Evolutionary conservation across 371 early-diverging fungal genomes (phyloP), one percentile per base, ranked within the genome.

Genomic region (Zancudomyces culisetae): DNA sequence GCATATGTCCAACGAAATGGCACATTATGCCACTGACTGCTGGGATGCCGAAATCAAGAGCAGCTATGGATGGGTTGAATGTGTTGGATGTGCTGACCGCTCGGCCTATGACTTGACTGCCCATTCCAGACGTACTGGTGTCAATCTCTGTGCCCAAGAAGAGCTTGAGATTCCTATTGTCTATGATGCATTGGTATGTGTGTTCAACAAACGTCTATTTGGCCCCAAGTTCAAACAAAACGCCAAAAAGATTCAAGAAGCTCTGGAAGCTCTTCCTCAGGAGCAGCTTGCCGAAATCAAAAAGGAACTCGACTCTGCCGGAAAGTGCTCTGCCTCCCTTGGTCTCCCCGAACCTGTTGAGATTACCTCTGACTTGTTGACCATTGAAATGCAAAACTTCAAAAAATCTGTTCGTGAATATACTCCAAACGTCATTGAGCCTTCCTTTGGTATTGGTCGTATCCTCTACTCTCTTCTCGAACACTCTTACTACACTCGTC

Each of bases 1-100:
- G 71, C 99, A 99, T 70, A 86, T 98, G 85, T 73, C 77, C 43
- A 98, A 98, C 72, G 99, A 99, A 75, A 99, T 99, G 99, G 99
- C 99, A 27, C 99, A 99, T 75, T 99, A 99, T 66, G 99, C 99
- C 18, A 83, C 84, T 68, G 99, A 96, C 73, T 98, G 98, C 75
- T 96, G 95, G 95, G 97, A 96, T 69, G 95, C 95, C 49, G 97
- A 96, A 70, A 93, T 95, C 62, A 69, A 83, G 57, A 83, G 79
- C 58, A 57, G 66, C 19, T 71, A 81, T 73, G 99, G 99, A 52
- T 99, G 98, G 98, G 87, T 98, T 66, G 99, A 99, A 71, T 98
- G 98, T 68, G 98, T 99, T 54, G 99, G 99, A 48, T 98, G 99
- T 70, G 99, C 99, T 49, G 99, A 99, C 69, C 86, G 99, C 55